phyloP scores from a whole-genome alignment of 306 rosid species.

The Begonia peltatifolia region DNA sequence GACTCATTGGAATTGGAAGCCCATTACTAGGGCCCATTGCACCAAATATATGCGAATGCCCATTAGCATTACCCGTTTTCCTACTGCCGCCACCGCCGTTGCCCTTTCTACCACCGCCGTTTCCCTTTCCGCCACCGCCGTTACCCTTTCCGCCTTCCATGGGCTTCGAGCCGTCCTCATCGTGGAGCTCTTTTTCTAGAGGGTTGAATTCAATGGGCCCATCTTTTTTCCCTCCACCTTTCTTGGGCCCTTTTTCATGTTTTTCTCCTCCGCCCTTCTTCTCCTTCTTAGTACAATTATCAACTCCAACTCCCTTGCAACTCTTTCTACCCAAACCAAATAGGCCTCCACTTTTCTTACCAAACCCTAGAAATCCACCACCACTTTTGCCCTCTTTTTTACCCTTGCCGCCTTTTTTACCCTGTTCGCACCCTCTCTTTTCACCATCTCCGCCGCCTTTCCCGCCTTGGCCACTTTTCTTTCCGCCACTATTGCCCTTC shows the following conservation, averaged over 20 bases:
- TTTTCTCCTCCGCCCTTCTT: slow-evolving; percentile 15
- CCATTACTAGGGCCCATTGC: slow-evolving; percentile 5
- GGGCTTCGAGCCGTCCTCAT: slow-evolving; percentile 26
- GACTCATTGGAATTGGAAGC: slow-evolving; percentile 9
- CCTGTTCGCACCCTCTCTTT: slow-evolving; percentile 14
- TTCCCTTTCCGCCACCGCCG: slow-evolving; percentile 4
- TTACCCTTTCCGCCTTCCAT: slow-evolving; percentile 19
- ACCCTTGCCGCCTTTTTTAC: slow-evolving; percentile 29
- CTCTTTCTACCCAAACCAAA: slow-evolving; percentile 13
- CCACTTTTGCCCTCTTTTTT: slow-evolving; percentile 24
- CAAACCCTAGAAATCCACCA: slow-evolving; percentile 13
- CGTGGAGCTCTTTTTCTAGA: slow-evolving; percentile 28
- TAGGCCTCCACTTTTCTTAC: slow-evolving; percentile 5
- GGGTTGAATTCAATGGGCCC: slow-evolving; percentile 18
- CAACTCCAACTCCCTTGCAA: slow-evolving; percentile 30
- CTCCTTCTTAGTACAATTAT: slow-evolving; percentile 8
- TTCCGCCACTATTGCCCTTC: slow-evolving; percentile 30
- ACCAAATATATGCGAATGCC: not conserved
- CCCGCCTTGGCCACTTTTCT: slow-evolving; percentile 14
- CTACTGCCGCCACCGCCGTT: not conserved
- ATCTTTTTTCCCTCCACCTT: slow-evolving; percentile 22
- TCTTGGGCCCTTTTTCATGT: slow-evolving; percentile 31
- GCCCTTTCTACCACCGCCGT: not conserved
- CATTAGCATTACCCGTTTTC: slow-evolving; percentile 1
- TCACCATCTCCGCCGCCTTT: slow-evolving; percentile 21